phyloP scores from a whole-genome alignment of 2,329 filamentous ascomycete genomes.

The Lachnellula subtilissima region DNA sequence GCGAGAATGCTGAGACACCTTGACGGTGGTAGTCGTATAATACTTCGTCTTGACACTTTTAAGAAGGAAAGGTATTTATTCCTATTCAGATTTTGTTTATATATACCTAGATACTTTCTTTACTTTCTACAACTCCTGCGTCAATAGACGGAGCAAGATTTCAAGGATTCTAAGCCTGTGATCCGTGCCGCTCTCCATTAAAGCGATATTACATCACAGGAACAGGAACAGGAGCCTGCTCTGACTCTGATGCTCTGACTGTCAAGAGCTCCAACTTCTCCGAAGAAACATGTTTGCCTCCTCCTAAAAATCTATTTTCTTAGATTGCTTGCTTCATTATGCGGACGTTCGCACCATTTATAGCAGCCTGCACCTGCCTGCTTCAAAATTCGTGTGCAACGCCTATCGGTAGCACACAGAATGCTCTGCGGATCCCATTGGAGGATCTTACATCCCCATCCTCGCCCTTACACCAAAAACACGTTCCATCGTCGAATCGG shows the following conservation, averaged over 20 bases:
- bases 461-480: not conserved
- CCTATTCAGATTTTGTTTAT: not conserved
- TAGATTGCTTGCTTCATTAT: constrained; percentile 18
- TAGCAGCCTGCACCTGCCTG: constrained; percentile 23
- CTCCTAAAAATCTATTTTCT: constrained; percentile 8
- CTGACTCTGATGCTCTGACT: not conserved
- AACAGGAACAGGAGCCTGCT: not conserved
- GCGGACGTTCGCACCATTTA: constrained; percentile 16
- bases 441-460: constrained; percentile 20
- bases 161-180: no score
- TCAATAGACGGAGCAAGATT: not conserved
- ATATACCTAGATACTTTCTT: not conserved
- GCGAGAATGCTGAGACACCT: constrained; percentile 8
- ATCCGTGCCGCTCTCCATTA: no score
- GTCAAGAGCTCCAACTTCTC: not conserved
- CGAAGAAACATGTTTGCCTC: not conserved
- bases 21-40: constrained; percentile 2
- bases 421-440: constrained; percentile 26
- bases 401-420: constrained; percentile 17
- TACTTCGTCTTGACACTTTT: no score
- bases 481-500: constrained; percentile 30
- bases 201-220: no score
- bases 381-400: constrained; percentile 19
- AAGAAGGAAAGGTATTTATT: not conserved
- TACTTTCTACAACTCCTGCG: no score